Percentiles rank a stretch among this genome's conserved stretches.
phyloP scores from a whole-genome alignment of 768 basidiomycete species.

The Lactarius deliciosus region DNA sequence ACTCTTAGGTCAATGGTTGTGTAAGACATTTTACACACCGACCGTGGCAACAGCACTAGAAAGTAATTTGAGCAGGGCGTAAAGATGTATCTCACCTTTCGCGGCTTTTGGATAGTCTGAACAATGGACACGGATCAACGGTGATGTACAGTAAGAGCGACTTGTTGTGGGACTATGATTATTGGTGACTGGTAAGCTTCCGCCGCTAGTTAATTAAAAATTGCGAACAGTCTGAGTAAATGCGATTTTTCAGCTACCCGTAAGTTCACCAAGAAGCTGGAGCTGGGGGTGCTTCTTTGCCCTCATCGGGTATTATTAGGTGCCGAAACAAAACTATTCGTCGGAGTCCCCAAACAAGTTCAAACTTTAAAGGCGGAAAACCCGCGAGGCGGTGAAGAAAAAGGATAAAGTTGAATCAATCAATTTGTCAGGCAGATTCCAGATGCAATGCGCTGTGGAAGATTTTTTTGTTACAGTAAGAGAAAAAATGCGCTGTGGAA shows the following conservation, averaged over 20 bases:
- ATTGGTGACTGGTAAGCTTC: not conserved
- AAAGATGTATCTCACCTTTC: not conserved
- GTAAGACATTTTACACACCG: not conserved
- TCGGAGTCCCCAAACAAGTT: not conserved
- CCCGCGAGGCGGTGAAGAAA: not conserved
- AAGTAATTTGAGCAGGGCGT: not conserved
- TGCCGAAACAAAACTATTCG: not conserved
- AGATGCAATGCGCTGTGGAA: not conserved
- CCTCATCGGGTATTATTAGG: not conserved
- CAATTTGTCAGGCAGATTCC: not conserved
- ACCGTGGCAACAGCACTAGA: not conserved
- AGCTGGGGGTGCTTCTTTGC: not conserved
- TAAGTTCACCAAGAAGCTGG: not conserved
- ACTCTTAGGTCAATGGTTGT: not conserved
- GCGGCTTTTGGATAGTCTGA: not conserved
- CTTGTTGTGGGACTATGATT: not conserved
- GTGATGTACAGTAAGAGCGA: not conserved
- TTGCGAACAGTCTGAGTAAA: not conserved
- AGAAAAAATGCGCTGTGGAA: not conserved
- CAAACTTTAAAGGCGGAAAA: constrained; percentile 2
- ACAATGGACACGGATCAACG: not conserved
- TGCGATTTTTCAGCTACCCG: not conserved
- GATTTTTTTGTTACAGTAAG: too few relatives aligned
- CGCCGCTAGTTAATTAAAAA: not conserved
- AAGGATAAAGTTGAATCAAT: not conserved